Evolutionary conservation across 306 rosid genomes (phyloP), one percentile per base, ranked within the genome.

Genomic region (Quercus dentata): DNA sequence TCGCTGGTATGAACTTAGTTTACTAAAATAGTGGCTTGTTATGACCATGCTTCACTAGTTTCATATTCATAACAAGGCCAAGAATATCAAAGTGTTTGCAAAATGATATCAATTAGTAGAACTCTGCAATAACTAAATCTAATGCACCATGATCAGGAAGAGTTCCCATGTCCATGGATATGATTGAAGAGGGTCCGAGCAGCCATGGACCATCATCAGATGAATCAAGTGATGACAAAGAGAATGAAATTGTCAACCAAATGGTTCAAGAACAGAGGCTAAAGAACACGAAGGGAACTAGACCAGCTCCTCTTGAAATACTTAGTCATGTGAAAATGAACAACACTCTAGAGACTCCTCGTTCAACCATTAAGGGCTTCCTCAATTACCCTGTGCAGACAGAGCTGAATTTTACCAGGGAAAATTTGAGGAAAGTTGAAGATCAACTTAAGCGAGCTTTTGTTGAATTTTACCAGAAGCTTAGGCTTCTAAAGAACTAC

Each of bases 401-500:
- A 19, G 85, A 92, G 72, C 74, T 89, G 19, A 78, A 83, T 54
- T 92, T 87, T 86, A 87, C 69, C 76, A 78, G 78, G 79, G 73
- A 80, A 27, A 90, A 87, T 69, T 82, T 90, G 23, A 87, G 38
- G 44, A 87, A 83, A 76, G 90, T 89, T 31, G 93, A 90, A 76
- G 75, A 84, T 19, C 84, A 81, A 67, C 92, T 92, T 30, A 81
- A 59, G 44, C n/a, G 17, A 20, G 93, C 92, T 51, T 87, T 92
- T 63, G 51, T 83, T 54, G 92, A 86, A 30, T 90, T 90, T 78
- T 87, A 89, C 76, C 87, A 86, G 74, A 92, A 92, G 83, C 97
- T 92, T 78, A 65, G 86, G 52, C 93, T 92, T 33, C 91, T 92
- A 1, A 90, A 83, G 87, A 87, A 87, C 91, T 92, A 81, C 71